Conservation (phyloP, 805 yeast species). For the Hanseniaspora nectarophila region DNA sequence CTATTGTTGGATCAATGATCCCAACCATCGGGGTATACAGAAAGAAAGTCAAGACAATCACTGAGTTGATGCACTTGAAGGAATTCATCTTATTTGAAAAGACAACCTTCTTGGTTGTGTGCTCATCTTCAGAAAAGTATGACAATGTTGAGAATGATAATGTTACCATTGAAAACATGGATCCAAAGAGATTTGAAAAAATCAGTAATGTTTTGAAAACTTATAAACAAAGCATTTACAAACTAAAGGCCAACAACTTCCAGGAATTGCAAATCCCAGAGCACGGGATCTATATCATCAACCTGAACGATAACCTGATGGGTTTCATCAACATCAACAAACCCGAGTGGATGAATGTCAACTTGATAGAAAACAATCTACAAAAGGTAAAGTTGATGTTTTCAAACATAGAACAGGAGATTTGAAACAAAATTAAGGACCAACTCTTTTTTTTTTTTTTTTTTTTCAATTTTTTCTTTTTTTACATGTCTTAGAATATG, state of each 20-base stretch:
- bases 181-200: slow-evolving; percentile 88
- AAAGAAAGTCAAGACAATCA: slow-evolving; percentile 59
- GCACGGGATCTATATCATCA: slow-evolving; percentile 36
- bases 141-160: slow-evolving; percentile 15
- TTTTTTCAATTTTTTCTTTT: neutral
- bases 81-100: slow-evolving; percentile 87
- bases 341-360: slow-evolving; percentile 19
- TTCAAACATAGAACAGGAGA: slow-evolving; percentile 3
- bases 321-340: slow-evolving; percentile 48
- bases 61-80: slow-evolving; percentile 64
- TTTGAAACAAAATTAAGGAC: neutral
- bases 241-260: slow-evolving; percentile 66
- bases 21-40: slow-evolving; percentile 82
- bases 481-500: neutral
- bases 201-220: slow-evolving; percentile 88
- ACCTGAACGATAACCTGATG: slow-evolving; percentile 48
- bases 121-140: slow-evolving; percentile 30
- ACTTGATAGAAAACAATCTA: slow-evolving; percentile 6
- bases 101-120: slow-evolving; percentile 65
- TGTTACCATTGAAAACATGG: slow-evolving; percentile 32
- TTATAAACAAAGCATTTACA: slow-evolving; percentile 82
- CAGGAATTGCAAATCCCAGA: slow-evolving; percentile 62
- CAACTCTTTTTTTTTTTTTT: neutral
- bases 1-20: slow-evolving; percentile 84
- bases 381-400: slow-evolving; percentile 1